A percentile compares a stretch with the other conserved stretches of the same genome.
Conservation (phyloP, 2,329 filamentous ascomycete genomes). For the Calycina herbarum region DNA sequence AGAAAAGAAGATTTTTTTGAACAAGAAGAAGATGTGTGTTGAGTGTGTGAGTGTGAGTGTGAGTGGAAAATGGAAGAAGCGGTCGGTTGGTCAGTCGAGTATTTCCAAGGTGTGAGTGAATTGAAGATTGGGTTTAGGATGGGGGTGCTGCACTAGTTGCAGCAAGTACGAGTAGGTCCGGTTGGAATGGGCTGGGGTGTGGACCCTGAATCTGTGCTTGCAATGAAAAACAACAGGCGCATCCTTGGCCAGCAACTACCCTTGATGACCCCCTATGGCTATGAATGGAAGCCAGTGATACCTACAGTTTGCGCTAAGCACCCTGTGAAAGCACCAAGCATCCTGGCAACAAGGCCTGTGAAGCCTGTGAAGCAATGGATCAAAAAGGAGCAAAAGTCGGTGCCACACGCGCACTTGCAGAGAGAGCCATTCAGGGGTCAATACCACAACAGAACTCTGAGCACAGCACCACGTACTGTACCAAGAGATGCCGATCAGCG, state of each 20-base stretch:
- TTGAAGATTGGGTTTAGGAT: not conserved
- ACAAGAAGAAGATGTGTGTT: not conserved
- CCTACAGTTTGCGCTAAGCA: too few relatives aligned
- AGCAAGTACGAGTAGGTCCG: conserved; percentile 3
- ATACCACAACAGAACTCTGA: not conserved
- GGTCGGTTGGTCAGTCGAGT: not conserved
- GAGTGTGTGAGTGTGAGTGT: not conserved
- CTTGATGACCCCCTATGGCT: too few relatives aligned
- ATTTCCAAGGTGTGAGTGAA: conserved; percentile 1
- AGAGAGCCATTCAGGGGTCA: conserved; percentile 1
- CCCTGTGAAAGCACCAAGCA: too few relatives aligned
- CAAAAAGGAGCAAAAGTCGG: not conserved
- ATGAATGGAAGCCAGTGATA: too few relatives aligned
- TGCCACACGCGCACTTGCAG: not conserved
- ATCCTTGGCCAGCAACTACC: too few relatives aligned
- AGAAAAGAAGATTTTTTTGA: not conserved
- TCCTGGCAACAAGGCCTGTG: not conserved
- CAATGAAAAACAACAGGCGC: not conserved
- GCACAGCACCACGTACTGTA: not conserved
- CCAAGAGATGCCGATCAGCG: not conserved
- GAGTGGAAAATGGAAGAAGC: not conserved
- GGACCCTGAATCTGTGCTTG: conserved; percentile 1
- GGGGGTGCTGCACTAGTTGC: conserved; percentile 1
- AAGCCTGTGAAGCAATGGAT: not conserved
- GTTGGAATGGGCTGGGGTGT: not conserved